Conservation (phyloP, 2,329 filamentous ascomycete genomes). For the Aspergillus transmontanensis region DNA sequence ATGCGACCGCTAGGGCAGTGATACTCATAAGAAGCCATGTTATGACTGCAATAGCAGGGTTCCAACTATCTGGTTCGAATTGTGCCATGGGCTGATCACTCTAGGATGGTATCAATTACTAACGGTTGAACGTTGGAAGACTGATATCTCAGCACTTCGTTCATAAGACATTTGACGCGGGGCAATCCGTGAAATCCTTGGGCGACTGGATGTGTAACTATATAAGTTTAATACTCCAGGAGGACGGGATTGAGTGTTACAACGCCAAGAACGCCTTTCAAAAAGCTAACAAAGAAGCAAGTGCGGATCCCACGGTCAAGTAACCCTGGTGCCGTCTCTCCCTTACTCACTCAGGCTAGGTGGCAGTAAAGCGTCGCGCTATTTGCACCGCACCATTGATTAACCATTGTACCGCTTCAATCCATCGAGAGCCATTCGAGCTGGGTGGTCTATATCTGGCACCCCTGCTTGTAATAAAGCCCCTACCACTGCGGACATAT, state of each 20-base stretch:
- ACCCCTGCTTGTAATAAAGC: too few relatives aligned
- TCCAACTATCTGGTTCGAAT: constrained; percentile 23
- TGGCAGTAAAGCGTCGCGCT: not conserved
- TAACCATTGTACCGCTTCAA: not conserved
- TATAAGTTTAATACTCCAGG: not conserved
- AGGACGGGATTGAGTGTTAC: too few relatives aligned
- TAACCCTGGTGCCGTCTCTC: not conserved
- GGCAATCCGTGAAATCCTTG: not conserved
- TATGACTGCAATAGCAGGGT: constrained; percentile 25
- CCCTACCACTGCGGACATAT: too few relatives aligned
- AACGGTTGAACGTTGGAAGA: not conserved
- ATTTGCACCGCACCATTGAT: not conserved
- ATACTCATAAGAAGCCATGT: constrained; percentile 24
- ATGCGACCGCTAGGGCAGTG: constrained; percentile 20
- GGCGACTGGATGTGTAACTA: not conserved
- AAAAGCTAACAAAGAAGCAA: not conserved
- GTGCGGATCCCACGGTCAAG: not conserved
- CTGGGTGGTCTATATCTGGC: too few relatives aligned
- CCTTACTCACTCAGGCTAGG: not conserved
- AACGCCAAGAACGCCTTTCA: not conserved
- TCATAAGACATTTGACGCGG: not conserved
- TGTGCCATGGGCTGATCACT: constrained; percentile 9
- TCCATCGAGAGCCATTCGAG: not conserved
- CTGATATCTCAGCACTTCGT: not conserved
- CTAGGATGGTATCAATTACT: not conserved